Base-by-base conservation (phyloP, 2,329 filamentous ascomycete genomes). In the Cladorrhinum sp. region DNA sequence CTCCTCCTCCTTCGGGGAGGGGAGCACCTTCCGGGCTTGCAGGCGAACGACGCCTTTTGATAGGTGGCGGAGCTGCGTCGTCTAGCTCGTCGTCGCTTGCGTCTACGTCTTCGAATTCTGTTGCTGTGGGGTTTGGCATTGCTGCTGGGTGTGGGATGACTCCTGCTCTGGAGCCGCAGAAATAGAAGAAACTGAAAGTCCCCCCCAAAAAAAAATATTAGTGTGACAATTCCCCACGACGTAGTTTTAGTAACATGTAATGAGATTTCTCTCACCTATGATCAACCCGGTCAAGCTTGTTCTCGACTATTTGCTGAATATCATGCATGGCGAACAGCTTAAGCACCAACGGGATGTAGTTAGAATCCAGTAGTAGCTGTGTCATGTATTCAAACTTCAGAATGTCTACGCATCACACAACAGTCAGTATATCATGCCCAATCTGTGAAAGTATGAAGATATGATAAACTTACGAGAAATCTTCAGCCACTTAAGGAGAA, bases 401-500 rank as follows among this genome's bases (percentile, higher is more conserved):
- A 26, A 98, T 85, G 72, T 99, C 92, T 96, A 5, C 33, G n/a
- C 42, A 42, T n/a, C n/a, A n/a, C n/a, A n/a, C n/a, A n/a, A 59
- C 24, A 16, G 42, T 53, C 46, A 36, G 42, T 21, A 26, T 52
- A 23, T 24, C 2, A n/a, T n/a, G n/a, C 73, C 65, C 49, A 26
- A 8, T 14, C 18, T 24, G 4, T 28, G 23, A 57, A 21, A 28
- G 26, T 28, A 4, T 5, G 21, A 50, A 48, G 18, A 28, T 21
- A 33, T 2, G 12, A 26, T 28, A n/a, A 33, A 80, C 91, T 80
- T 79, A 96, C 92, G 95, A 61, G 92, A 97, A 58, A 96, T 80
- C 73, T 96, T 96, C 69, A 98, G 89, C 95, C 95, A 99, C 75
- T 98, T 99, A 63, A 98, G 73, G 50, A 98, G 76, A n/a, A 96